Percentiles rank a stretch among this genome's conserved stretches.
phyloP scores from a whole-genome alignment of 176 grass and related monocot genomes.

The Oryza officinalis region DNA sequence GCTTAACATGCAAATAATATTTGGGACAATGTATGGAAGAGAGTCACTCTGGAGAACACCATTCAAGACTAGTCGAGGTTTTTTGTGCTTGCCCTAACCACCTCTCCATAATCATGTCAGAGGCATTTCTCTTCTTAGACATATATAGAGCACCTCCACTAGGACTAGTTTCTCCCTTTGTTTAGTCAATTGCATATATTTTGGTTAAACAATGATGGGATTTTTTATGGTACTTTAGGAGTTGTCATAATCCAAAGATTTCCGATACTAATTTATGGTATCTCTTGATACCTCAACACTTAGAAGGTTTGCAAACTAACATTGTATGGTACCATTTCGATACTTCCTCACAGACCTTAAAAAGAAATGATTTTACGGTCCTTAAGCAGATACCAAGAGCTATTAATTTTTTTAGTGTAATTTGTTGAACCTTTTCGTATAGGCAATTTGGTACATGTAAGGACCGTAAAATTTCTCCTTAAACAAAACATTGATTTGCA shows the following conservation, averaged over 20 bases:
- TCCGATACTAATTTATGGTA: not conserved
- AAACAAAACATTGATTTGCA: too few relatives aligned
- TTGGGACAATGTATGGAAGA: not conserved
- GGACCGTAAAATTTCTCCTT: too few relatives aligned
- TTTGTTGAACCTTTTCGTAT: too few relatives aligned
- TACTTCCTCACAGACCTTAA: too few relatives aligned
- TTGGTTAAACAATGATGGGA: not conserved
- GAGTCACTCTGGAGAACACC: not conserved
- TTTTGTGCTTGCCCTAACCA: not conserved
- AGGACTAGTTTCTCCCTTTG: not conserved
- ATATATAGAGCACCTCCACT: not conserved
- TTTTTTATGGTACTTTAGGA: not conserved
- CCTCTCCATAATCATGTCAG: not conserved
- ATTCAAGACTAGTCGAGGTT: not conserved
- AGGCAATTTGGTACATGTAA: too few relatives aligned
- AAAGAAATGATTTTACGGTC: too few relatives aligned
- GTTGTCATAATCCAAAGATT: not conserved
- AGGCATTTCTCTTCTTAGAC: not conserved
- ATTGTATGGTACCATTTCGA: too few relatives aligned
- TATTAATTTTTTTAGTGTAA: too few relatives aligned
- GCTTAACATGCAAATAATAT: not conserved
- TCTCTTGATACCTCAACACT: not conserved
- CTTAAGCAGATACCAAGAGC: too few relatives aligned
- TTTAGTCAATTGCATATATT: not conserved
- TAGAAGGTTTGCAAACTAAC: too few relatives aligned